Evolutionary conservation across 2,329 filamentous ascomycete species (phyloP).

Genomic region (Calonectria crousiana): DNA sequence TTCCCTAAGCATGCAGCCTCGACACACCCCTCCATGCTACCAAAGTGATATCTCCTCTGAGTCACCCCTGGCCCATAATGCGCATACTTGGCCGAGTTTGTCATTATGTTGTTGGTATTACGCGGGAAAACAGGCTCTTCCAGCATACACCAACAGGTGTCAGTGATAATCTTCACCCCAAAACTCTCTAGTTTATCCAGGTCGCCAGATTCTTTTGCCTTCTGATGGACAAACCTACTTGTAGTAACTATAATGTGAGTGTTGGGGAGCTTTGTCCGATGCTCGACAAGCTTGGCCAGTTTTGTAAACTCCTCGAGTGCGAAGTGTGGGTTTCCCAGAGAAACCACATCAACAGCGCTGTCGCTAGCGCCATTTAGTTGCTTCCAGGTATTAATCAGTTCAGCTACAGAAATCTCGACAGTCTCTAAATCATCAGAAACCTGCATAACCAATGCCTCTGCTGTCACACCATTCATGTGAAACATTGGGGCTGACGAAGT

Average conservation of each 20-base stretch:
- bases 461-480: background rate
- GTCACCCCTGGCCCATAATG: conserved; percentile 53
- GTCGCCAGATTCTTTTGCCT: conserved; percentile 37
- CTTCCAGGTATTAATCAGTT: conserved; percentile 6
- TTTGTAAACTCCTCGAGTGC: conserved; percentile 51
- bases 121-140: conserved; percentile 52
- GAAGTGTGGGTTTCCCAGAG: conserved; percentile 60
- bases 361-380: conserved; percentile 30
- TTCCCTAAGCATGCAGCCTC: conserved; percentile 34
- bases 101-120: conserved; percentile 51
- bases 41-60: conserved; percentile 40
- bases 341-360: conserved; percentile 51
- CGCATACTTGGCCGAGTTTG: conserved; percentile 60
- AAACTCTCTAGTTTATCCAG: conserved; percentile 49
- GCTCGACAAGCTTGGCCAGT: conserved; percentile 47
- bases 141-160: conserved; percentile 63
- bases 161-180: conserved; percentile 54
- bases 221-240: conserved; percentile 29
- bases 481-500: background rate
- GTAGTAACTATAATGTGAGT: conserved; percentile 34
- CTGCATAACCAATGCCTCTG: background rate
- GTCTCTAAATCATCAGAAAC: background rate
- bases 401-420: background rate
- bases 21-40: conserved; percentile 39
- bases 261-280: conserved; percentile 36